phyloP scores from a whole-genome alignment of 176 grass and related monocot species.

The Aegilops sharonensis region DNA sequence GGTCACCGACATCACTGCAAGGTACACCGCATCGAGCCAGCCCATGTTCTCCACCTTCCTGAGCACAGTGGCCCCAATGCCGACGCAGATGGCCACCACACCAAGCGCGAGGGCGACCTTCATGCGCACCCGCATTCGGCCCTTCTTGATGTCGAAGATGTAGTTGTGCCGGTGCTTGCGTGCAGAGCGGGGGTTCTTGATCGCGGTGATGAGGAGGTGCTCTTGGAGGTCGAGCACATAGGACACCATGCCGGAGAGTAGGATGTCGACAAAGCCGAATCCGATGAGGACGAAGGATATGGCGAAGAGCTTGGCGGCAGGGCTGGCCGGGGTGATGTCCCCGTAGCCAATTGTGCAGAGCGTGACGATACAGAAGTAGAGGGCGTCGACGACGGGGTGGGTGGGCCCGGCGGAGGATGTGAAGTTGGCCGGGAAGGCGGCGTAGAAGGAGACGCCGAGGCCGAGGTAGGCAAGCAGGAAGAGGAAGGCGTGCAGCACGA shows the following conservation, averaged over 20 bases:
- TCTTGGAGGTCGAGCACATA: slow-evolving; percentile 94
- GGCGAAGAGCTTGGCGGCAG: slow-evolving; percentile 82
- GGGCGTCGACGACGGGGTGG: slow-evolving; percentile 82
- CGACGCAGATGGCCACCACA: slow-evolving; percentile 66
- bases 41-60: slow-evolving; percentile 64
- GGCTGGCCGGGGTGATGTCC: slow-evolving; percentile 83
- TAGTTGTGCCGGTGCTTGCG: slow-evolving; percentile 61
- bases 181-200: slow-evolving; percentile 42
- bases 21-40: slow-evolving; percentile 77
- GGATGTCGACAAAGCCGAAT: slow-evolving; percentile 85
- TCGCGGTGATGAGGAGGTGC: slow-evolving; percentile 79
- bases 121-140: slow-evolving; percentile 85
- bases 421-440: slow-evolving; percentile 60
- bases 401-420: slow-evolving; percentile 44
- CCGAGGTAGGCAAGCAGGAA: slow-evolving; percentile 74
- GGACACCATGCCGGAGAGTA: slow-evolving; percentile 89
- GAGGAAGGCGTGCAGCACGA: slow-evolving; percentile 68
- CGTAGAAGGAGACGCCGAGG: slow-evolving; percentile 76
- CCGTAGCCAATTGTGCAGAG: slow-evolving; percentile 98
- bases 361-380: slow-evolving; percentile 98
- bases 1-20: slow-evolving; percentile 90
- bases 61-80: slow-evolving; percentile 65
- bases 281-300: slow-evolving; percentile 85
- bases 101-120: slow-evolving; percentile 71
- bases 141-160: slow-evolving; percentile 91